These are phyloP conservation scores for Cytospora piceae DNA, from an alignment of 2,329 filamentous ascomycete species.

Conservation along the genomic window DNA sequence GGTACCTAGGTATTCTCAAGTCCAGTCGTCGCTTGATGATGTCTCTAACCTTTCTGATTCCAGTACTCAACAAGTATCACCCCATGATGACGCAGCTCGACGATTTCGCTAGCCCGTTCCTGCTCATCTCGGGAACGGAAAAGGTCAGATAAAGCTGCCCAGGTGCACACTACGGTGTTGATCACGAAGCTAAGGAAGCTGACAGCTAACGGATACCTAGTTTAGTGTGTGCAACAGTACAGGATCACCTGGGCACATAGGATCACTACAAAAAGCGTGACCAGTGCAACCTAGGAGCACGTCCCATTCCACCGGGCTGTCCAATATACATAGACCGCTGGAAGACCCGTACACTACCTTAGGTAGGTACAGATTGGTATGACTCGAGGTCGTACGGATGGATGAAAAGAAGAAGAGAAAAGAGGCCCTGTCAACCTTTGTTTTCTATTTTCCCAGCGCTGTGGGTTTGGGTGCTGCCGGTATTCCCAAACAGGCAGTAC, in stretches of 20 bases:
- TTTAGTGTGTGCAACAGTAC: background rate
- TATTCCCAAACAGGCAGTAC: slow-evolving; percentile 16
- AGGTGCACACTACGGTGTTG: background rate
- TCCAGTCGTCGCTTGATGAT: no score
- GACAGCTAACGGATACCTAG: slow-evolving; percentile 1
- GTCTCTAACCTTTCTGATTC: background rate
- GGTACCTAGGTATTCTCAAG: no score
- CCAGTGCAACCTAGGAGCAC: no score
- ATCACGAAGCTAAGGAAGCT: slow-evolving; percentile 1
- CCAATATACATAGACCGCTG: no score
- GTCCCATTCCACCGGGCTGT: no score
- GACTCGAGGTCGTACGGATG: no score
- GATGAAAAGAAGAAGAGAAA: no score
- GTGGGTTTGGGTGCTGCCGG: slow-evolving; percentile 18
- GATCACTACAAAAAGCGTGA: no score
- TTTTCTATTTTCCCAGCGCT: slow-evolving; percentile 8
- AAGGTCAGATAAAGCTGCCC: background rate
- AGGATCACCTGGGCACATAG: background rate
- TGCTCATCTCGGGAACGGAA: background rate
- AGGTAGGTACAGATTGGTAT: no score
- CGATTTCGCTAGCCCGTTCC: background rate
- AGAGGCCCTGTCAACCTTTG: background rate
- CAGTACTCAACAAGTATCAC: background rate
- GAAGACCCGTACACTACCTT: no score
- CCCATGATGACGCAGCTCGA: background rate